Conservation (phyloP, 2,329 filamentous ascomycete genomes). For the Pyrenochaeta sp. region DNA sequence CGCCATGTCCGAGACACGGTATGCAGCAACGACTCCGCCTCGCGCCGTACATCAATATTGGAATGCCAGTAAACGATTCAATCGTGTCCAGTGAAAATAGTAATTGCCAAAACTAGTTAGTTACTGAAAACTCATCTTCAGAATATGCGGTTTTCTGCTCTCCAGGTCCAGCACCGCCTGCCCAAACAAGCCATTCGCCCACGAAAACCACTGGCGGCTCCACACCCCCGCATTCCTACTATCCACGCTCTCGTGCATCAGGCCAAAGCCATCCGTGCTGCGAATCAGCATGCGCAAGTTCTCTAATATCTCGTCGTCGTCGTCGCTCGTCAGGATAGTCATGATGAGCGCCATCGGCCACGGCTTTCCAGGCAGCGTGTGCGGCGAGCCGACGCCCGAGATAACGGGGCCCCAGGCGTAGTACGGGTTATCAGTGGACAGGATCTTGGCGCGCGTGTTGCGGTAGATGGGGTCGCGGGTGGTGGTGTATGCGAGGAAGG, state of each 20-base stretch:
- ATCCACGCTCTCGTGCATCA: constrained; percentile 61
- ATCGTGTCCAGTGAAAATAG: too few species aligned
- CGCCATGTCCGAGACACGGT: too few species aligned
- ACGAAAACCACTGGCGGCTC: constrained; percentile 60
- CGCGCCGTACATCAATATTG: too few species aligned
- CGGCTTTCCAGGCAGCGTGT: constrained; percentile 53
- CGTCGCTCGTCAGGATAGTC: constrained; percentile 55
- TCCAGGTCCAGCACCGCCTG: constrained; percentile 56
- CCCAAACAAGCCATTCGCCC: constrained; percentile 61
- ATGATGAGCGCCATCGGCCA: constrained; percentile 63
- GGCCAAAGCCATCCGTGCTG: constrained; percentile 56
- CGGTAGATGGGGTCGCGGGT: constrained; percentile 50
- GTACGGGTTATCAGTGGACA: constrained; percentile 56
- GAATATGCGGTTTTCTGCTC: constrained; percentile 50
- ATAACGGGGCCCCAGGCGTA: constrained; percentile 56
- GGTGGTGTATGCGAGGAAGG: constrained; percentile 65
- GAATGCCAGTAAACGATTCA: too few species aligned
- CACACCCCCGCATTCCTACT: constrained; percentile 49
- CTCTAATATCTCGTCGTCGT: constrained; percentile 54
- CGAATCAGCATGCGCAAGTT: constrained; percentile 54
- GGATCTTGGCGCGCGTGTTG: constrained; percentile 53
- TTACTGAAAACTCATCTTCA: constrained; percentile 44
- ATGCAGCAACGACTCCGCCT: too few species aligned
- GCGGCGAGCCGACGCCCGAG: constrained; percentile 55
- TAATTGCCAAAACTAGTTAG: too few species aligned